These are phyloP conservation scores for Podospora pseudoanserina DNA, from an alignment of 495 filamentous ascomycete species.

Conservation along the genomic window DNA sequence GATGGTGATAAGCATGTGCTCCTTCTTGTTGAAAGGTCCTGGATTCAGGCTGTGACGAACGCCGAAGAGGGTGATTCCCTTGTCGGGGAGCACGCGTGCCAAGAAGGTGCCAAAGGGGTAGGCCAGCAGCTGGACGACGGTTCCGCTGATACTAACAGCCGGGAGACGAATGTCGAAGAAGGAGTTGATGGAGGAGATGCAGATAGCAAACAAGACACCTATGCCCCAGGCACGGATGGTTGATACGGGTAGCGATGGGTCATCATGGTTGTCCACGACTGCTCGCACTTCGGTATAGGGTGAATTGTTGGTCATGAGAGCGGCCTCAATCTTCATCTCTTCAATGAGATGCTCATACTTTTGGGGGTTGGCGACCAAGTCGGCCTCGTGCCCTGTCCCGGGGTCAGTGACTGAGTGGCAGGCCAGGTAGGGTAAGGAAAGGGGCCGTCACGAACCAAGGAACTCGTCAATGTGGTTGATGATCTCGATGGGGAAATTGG, in stretches of 20 bases:
- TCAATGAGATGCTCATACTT: slow-evolving; percentile 35
- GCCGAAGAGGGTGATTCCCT: slow-evolving; percentile 38
- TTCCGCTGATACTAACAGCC: slow-evolving; percentile 32
- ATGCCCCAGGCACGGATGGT: slow-evolving; percentile 43
- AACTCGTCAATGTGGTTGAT: slow-evolving; percentile 33
- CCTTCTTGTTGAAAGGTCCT: slow-evolving; percentile 50
- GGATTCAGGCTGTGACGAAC: slow-evolving; percentile 43
- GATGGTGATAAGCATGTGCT: slow-evolving; percentile 52
- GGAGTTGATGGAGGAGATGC: slow-evolving; percentile 42
- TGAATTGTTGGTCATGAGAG: slow-evolving; percentile 42
- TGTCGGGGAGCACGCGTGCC: slow-evolving; percentile 35
- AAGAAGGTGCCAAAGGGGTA: slow-evolving; percentile 38
- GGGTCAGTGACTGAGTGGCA: neutral
- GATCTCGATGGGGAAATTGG: slow-evolving; percentile 36
- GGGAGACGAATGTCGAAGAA: slow-evolving; percentile 43
- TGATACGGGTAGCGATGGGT: slow-evolving; percentile 34
- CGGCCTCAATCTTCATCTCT: slow-evolving; percentile 44
- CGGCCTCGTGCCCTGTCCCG: slow-evolving; percentile 30
- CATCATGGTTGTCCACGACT: slow-evolving; percentile 48
- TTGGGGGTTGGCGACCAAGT: slow-evolving; percentile 36
- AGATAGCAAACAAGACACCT: slow-evolving; percentile 35
- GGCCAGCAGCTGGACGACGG: slow-evolving; percentile 40
- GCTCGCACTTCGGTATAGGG: slow-evolving; percentile 51
- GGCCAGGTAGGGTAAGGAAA: neutral
- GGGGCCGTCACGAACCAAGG: slow-evolving; percentile 18